These are phyloP conservation scores for Phytophthora ramorum DNA, from an alignment of 352 stramenopile species.

Conservation along the genomic window DNA sequence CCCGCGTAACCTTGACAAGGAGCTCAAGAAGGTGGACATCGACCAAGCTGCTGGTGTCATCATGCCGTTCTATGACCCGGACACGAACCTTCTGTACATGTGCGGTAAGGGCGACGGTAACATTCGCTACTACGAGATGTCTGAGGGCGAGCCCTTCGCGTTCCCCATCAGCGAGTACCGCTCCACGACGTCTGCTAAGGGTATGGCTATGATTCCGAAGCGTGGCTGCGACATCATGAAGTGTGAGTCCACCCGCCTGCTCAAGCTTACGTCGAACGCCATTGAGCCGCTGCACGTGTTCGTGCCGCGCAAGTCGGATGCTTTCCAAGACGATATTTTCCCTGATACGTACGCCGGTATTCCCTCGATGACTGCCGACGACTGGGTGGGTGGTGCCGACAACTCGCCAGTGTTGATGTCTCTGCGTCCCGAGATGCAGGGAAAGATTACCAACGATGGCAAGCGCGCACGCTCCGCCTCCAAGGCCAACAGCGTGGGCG, in stretches of 20 bases:
- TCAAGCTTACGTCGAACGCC: slow-evolving; percentile 97
- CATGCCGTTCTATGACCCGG: slow-evolving; percentile 99
- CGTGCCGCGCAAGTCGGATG: slow-evolving; percentile 98
- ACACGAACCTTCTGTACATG: slow-evolving; percentile 99
- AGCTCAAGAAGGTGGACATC: slow-evolving; percentile 95
- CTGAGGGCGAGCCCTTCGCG: slow-evolving; percentile 94
- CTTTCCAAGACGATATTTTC: slow-evolving; percentile 99
- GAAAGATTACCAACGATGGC: slow-evolving; percentile 88
- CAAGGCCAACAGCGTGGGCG: slow-evolving; percentile 46
- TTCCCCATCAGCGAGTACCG: slow-evolving; percentile 96
- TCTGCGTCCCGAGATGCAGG: slow-evolving; percentile 91
- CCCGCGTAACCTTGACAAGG: slow-evolving; percentile 91
- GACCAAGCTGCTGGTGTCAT: slow-evolving; percentile 98
- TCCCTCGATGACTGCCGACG: slow-evolving; percentile 95
- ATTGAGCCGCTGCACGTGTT: slow-evolving; percentile 97
- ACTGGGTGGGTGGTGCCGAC: slow-evolving; percentile 96
- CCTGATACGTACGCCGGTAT: slow-evolving; percentile 95
- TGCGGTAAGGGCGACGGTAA: slow-evolving; percentile 98
- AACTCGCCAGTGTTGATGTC: slow-evolving; percentile 94
- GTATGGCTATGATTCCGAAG: slow-evolving; percentile 99
- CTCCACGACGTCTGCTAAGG: slow-evolving; percentile 95
- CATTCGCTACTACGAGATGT: slow-evolving; percentile 99
- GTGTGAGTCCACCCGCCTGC: slow-evolving; percentile 96
- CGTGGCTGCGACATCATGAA: slow-evolving; percentile 97
- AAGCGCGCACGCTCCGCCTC: slow-evolving; percentile 70